Conservation (phyloP, 225 moss, liverwort and hornwort genomes). For the Anthoceros angustus region DNA sequence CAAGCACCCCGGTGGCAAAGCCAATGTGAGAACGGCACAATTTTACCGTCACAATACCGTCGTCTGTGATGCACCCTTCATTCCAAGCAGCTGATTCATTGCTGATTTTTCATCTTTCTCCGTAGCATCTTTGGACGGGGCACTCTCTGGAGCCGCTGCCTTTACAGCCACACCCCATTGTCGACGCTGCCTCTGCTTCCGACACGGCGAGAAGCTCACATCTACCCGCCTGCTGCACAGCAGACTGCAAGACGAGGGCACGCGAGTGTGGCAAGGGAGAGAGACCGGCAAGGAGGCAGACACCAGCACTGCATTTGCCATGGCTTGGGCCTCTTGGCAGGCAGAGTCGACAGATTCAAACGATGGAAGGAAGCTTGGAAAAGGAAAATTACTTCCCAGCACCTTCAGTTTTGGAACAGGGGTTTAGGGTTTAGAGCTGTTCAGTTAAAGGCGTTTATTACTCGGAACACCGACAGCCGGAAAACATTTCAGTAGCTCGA, state of each 20-base stretch:
- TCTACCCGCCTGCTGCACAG: not conserved
- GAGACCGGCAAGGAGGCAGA: not conserved
- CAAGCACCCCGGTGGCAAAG: not conserved
- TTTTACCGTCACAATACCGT: slow-evolving; percentile 27
- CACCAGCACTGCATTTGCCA: not conserved
- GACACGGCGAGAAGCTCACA: not conserved
- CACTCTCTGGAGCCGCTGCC: slow-evolving; percentile 12
- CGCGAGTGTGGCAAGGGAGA: not conserved
- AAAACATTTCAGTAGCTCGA: too few relatives aligned
- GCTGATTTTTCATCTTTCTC: slow-evolving; percentile 32
- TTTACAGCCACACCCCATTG: not conserved
- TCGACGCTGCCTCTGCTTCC: not conserved
- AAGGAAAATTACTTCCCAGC: too few relatives aligned
- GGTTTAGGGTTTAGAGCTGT: too few relatives aligned
- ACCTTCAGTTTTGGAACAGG: too few relatives aligned
- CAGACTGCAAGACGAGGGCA: not conserved
- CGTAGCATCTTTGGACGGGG: slow-evolving; percentile 14
- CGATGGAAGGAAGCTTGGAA: too few relatives aligned
- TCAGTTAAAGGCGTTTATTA: too few relatives aligned
- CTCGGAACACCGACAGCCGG: too few relatives aligned
- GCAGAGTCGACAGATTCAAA: too few relatives aligned
- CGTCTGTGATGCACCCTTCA: slow-evolving; percentile 71
- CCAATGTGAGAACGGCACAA: not conserved
- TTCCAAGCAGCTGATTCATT: slow-evolving; percentile 75
- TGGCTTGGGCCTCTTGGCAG: not conserved